A percentile compares a stretch with the other conserved stretches of the same genome.
phyloP scores from a whole-genome alignment of 352 stramenopile genomes.

The Pythium oligandrum region DNA sequence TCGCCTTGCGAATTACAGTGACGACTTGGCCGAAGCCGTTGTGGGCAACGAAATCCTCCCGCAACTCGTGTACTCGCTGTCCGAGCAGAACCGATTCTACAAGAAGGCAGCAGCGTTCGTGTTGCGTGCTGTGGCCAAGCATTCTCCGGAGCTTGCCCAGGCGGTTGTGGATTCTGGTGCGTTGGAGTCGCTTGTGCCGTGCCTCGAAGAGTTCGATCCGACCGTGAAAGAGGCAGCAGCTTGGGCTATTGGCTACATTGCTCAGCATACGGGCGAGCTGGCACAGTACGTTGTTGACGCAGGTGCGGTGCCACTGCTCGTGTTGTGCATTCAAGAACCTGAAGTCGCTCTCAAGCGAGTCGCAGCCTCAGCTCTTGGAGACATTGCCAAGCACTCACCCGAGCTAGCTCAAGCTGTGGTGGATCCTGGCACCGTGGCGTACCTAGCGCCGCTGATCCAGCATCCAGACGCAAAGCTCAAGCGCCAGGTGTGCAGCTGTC shows the following conservation, averaged over 20 bases:
- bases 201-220: constrained; percentile 94
- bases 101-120: constrained; percentile 95
- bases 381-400: constrained; percentile 95
- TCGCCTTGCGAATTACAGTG: constrained; percentile 93
- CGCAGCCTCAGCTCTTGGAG: constrained; percentile 87
- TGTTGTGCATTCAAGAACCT: constrained; percentile 94
- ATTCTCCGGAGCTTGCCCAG: constrained; percentile 92
- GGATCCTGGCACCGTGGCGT: constrained; percentile 90
- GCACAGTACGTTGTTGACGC: constrained; percentile 93
- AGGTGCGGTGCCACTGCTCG: constrained; percentile 89
- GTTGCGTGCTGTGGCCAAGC: constrained; percentile 91
- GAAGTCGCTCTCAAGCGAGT: constrained; percentile 95
- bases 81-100: constrained; percentile 94
- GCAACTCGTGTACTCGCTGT: constrained; percentile 95
- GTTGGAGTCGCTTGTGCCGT: constrained; percentile 90
- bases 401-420: constrained; percentile 93
- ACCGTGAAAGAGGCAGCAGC: constrained; percentile 93
- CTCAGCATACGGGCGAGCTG: constrained; percentile 91
- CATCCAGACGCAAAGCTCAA: constrained; percentile 95
- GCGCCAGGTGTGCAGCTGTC: constrained; percentile 85
- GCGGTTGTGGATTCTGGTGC: constrained; percentile 92
- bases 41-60: constrained; percentile 95
- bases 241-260: constrained; percentile 95
- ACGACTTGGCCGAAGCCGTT: constrained; percentile 92
- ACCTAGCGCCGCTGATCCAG: constrained; percentile 91